A percentile compares a stretch with the other conserved stretches of the same genome.
Evolutionary conservation across 2,329 filamentous ascomycete species (phyloP).

Genomic region (Penicillium digitatum): DNA sequence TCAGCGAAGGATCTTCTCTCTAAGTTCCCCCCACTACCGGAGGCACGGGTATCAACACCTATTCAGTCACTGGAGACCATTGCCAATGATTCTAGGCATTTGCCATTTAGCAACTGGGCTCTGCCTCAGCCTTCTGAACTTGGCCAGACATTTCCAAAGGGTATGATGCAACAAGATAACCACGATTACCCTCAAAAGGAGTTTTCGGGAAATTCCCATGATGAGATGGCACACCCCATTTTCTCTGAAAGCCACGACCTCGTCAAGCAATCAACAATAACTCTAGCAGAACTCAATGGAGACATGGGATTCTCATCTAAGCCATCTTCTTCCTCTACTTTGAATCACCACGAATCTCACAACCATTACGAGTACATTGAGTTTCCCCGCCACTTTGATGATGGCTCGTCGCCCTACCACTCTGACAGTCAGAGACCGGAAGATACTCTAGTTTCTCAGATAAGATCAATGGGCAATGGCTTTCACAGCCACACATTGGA

Average conservation of each 20-base stretch:
- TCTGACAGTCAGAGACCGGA: not conserved
- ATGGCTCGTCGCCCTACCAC: slow-evolving; percentile 7
- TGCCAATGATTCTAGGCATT: not conserved
- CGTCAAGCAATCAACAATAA: slow-evolving; percentile 20
- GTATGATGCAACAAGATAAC: not conserved
- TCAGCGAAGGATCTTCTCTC: slow-evolving; percentile 69
- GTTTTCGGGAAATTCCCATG: slow-evolving; percentile 1
- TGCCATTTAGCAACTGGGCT: slow-evolving; percentile 8
- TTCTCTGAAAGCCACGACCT: slow-evolving; percentile 14
- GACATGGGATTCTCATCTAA: slow-evolving; percentile 15
- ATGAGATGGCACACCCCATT: slow-evolving; percentile 6
- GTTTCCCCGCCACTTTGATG: not conserved
- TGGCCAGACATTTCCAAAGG: not conserved
- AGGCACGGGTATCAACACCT: slow-evolving; percentile 14
- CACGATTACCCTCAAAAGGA: slow-evolving; percentile 7
- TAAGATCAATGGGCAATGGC: slow-evolving; percentile 1
- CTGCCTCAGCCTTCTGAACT: not conserved
- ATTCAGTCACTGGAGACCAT: slow-evolving; percentile 3
- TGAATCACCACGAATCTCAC: slow-evolving; percentile 18
- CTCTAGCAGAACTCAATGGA: slow-evolving; percentile 20
- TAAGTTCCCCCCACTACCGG: slow-evolving; percentile 56
- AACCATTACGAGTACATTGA: slow-evolving; percentile 5
- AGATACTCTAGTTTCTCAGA: slow-evolving; percentile 2
- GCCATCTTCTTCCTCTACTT: slow-evolving; percentile 19
- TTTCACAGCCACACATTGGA: not conserved